Evolutionary conservation across 1,284 basidiomycete genomes (phyloP).

Genomic region (Fomitopsis palustris): DNA sequence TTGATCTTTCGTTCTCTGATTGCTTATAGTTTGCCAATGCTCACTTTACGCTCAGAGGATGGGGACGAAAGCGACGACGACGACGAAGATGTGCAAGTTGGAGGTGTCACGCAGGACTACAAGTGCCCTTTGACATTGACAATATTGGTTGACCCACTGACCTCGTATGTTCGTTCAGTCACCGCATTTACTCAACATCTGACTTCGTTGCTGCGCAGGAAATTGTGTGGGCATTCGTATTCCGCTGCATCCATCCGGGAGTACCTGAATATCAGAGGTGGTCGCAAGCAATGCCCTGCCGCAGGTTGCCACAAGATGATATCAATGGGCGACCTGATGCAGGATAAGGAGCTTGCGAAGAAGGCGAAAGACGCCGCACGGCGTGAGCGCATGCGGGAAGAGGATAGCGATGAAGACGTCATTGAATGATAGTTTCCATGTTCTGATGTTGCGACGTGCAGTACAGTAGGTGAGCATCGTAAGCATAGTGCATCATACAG

Average conservation of each 20-base stretch:
- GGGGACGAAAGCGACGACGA: conserved; percentile 70
- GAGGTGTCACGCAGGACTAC: conserved; percentile 77
- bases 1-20: too few species aligned
- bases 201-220: conserved; percentile 34
- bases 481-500: not conserved
- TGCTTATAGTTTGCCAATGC: too few species aligned
- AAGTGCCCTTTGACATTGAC: conserved; percentile 76
- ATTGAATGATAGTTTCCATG: conserved; percentile 45
- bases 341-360: conserved; percentile 56
- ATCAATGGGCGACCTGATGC: conserved; percentile 45
- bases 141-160: conserved; percentile 64
- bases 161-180: conserved; percentile 51
- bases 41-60: conserved; percentile 43
- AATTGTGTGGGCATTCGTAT: conserved; percentile 70
- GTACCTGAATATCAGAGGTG: conserved; percentile 40
- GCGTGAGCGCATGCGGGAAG: conserved; percentile 43
- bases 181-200: not conserved
- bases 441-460: not conserved
- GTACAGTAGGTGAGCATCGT: not conserved
- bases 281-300: conserved; percentile 55
- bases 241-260: conserved; percentile 58
- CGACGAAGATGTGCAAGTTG: conserved; percentile 80
- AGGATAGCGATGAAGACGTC: conserved; percentile 53
- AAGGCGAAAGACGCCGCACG: conserved; percentile 54
- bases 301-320: conserved; percentile 65